phyloP scores from a whole-genome alignment of 108 stramenopile species.

The Nannochloropsis salina region DNA sequence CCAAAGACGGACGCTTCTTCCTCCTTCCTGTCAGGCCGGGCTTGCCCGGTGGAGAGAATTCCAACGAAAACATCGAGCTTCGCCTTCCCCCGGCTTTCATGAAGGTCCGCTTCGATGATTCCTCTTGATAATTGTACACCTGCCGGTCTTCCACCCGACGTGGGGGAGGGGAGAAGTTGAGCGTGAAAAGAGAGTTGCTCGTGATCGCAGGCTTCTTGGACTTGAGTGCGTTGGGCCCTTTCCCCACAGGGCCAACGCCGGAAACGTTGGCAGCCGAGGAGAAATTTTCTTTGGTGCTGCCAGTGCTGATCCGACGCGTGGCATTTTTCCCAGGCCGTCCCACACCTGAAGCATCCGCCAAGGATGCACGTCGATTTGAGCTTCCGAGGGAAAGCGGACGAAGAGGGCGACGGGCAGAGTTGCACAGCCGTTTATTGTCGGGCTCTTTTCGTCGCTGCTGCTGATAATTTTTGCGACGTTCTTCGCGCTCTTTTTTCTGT shows the following conservation, averaged over 20 bases:
- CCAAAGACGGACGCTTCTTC: background rate
- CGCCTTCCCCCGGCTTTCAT: background rate
- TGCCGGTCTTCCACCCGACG: background rate
- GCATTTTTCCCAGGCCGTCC: background rate
- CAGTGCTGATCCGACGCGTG: background rate
- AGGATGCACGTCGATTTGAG: background rate
- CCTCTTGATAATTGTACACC: background rate
- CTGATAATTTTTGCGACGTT: background rate
- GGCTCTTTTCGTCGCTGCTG: background rate
- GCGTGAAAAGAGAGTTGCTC: background rate
- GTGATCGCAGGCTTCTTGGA: background rate
- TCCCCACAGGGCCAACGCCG: background rate
- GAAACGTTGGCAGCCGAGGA: background rate
- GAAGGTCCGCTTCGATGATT: background rate
- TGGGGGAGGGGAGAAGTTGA: background rate
- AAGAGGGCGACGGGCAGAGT: slow-evolving; percentile 2
- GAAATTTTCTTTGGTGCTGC: background rate
- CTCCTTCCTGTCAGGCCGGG: background rate
- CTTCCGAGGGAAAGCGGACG: background rate
- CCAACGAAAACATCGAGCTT: background rate
- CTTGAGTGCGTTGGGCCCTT: background rate
- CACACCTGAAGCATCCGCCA: background rate
- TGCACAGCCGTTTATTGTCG: background rate
- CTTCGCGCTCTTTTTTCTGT: background rate
- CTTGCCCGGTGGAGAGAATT: background rate